Base-by-base conservation (phyloP, 2,329 filamentous ascomycete species). In the Alternaria sp. region DNA sequence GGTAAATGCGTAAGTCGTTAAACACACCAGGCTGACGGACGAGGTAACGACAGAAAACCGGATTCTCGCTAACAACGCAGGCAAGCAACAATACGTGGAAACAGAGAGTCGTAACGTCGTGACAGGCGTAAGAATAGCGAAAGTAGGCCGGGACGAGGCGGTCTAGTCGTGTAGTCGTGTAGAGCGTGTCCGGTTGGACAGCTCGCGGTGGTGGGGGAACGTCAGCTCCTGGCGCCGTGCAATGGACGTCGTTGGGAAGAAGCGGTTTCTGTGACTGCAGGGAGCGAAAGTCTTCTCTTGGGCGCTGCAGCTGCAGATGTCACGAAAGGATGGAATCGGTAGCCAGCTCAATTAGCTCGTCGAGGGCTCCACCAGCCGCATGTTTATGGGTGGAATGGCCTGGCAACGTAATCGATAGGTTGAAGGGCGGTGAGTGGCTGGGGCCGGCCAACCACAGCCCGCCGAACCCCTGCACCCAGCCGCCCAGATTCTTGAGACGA, bases 151-250 rank as follows among this genome's bases (percentile, higher is more conserved):
- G 57, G 57, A 64, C 58, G 68, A 59, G 51, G 68, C 57, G 61
- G 62, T 57, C 52, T 57, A 54, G 59, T 40, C 15, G 36, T 40
- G 36, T 6, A 17, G 8, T 40, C 36, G 36, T 52, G 67, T 63
- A 63, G 74, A 77, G 73, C 77, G 72, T 72, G 74, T 68, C 76
- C 74, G 65, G 72, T 73, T 59, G 74, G 74, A 77, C 72, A 75
- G 72, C 73, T 74, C 70, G 62, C 51, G 50, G 57, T 51, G 61
- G 63, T 68, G 55, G 69, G 55, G 63, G 68, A 61, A 66, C 62
- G 67, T 68, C 73, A 72, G 69, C 50, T 71, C 67, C 67, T 65
- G 67, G 67, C 67, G 67, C 62, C 65, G 67, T 58, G 58, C 56
- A 62, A 60, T 68, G 61, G 64, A 65, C 55, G 66, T 58, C 58